Conservation (phyloP, 2,329 filamentous ascomycete genomes). For the Ophiostoma sp. region DNA sequence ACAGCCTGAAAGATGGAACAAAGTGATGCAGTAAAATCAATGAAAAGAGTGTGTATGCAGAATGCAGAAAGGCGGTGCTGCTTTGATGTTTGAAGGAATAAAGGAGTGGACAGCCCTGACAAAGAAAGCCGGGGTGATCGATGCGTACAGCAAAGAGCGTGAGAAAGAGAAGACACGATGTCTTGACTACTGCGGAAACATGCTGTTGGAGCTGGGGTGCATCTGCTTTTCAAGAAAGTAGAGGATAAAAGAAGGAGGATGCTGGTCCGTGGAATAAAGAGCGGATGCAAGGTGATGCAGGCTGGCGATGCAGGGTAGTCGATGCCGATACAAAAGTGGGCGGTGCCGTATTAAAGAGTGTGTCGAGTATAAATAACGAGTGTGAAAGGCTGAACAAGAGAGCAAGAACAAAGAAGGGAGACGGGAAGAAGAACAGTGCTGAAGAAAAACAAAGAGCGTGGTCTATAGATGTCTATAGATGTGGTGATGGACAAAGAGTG, state of each 20-base stretch:
- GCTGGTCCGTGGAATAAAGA: background rate
- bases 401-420: background rate
- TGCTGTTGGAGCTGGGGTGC: constrained; percentile 12
- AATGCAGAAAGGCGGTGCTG: constrained; percentile 4
- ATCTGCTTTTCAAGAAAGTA: background rate
- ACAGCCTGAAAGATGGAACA: background rate
- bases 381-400: background rate
- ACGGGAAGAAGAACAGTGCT: background rate
- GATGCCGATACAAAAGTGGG: background rate
- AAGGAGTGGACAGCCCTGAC: constrained; percentile 6
- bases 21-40: constrained; percentile 11
- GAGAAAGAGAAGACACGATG: constrained; percentile 1
- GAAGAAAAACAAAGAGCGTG: background rate
- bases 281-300: background rate
- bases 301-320: background rate
- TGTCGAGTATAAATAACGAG: constrained; percentile 10
- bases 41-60: background rate
- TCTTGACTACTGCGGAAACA: constrained; percentile 11
- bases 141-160: constrained; percentile 1
- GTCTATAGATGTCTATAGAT: background rate
- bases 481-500: background rate
- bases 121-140: constrained; percentile 11
- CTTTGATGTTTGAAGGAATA: background rate
- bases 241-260: background rate
- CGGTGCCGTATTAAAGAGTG: background rate